Percentiles rank a stretch among this genome's conserved stretches.
These are phyloP conservation scores for Galeopsis tetrahit DNA, from an alignment of 257 asterid genomes.

Conservation along the genomic window DNA sequence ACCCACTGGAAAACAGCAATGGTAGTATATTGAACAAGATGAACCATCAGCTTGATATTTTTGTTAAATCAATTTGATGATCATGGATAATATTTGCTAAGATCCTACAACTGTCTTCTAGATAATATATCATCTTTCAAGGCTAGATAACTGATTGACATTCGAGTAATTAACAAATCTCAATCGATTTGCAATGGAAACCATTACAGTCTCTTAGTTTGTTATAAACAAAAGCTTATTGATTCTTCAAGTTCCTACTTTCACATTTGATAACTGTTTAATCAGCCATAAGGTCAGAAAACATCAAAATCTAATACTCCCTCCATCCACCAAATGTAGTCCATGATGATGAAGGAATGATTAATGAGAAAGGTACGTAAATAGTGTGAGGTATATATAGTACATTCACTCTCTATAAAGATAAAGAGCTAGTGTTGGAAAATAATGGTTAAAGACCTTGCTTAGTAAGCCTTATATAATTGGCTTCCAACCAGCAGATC, in stretches of 20 bases:
- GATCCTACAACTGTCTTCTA: background rate
- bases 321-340: too few relatives aligned
- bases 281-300: background rate
- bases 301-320: background rate
- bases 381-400: too few relatives aligned
- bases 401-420: too few relatives aligned
- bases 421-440: too few relatives aligned
- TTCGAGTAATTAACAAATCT: background rate
- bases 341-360: too few relatives aligned
- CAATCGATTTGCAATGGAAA: background rate
- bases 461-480: too few relatives aligned
- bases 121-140: background rate
- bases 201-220: background rate
- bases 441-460: too few relatives aligned
- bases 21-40: background rate
- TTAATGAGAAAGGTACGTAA: too few relatives aligned
- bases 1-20: constrained; percentile 1
- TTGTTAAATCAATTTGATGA: background rate
- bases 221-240: background rate
- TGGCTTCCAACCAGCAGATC: too few relatives aligned
- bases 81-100: background rate
- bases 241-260: background rate
- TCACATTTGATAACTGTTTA: background rate
- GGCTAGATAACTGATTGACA: background rate
- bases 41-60: background rate